phyloP scores from a whole-genome alignment of 2,329 filamentous ascomycete genomes.

The Coleophoma cylindrospora region DNA sequence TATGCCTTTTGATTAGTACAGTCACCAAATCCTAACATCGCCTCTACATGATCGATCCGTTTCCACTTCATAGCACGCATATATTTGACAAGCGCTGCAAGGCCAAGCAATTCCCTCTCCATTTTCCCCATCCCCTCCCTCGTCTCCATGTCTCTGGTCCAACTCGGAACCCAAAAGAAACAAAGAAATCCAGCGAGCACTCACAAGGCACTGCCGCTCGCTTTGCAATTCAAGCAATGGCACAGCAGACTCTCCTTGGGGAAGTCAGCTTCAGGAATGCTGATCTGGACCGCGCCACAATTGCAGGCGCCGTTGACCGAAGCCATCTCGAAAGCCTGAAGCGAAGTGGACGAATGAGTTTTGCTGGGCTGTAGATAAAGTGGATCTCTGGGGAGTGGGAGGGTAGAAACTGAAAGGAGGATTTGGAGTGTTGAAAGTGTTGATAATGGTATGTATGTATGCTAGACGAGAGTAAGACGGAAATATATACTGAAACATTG shows the following conservation, averaged over 20 bases:
- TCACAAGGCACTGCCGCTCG: neutral
- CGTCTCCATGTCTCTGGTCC: neutral
- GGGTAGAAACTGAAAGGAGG: too few relatives aligned
- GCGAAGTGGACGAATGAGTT: neutral
- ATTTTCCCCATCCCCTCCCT: neutral
- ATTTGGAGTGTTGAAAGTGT: too few relatives aligned
- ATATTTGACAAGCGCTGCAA: too few relatives aligned
- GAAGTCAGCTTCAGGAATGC: neutral
- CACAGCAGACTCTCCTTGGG: neutral
- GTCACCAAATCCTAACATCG: neutral
- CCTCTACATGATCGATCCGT: neutral
- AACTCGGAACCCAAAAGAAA: neutral
- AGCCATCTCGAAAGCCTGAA: neutral
- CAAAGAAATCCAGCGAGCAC: neutral
- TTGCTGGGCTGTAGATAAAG: neutral
- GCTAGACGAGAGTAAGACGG: too few relatives aligned
- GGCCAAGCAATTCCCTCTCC: too few relatives aligned
- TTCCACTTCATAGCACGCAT: too few relatives aligned
- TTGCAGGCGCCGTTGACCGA: neutral
- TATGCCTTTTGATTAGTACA: neutral
- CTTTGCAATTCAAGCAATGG: conserved; percentile 1
- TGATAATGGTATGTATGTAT: too few relatives aligned
- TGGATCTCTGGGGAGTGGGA: neutral
- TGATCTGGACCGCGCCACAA: neutral
- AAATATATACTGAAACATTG: too few relatives aligned